Evolutionary conservation across 169 alveolate genomes (phyloP), one percentile per base, ranked within the genome.

Genomic region (Plasmodium inui): DNA sequence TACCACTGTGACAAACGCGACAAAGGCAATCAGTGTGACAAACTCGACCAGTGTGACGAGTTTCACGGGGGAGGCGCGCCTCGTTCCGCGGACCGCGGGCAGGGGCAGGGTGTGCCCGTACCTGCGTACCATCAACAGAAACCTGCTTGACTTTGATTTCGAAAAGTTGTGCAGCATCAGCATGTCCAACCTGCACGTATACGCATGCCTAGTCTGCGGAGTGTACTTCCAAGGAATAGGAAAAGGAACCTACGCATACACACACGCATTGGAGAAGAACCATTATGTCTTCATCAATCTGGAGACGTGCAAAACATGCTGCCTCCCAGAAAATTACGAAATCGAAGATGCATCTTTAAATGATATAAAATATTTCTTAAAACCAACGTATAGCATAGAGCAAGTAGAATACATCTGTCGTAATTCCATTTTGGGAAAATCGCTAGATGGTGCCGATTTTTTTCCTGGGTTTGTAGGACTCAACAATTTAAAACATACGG

Each of bases 151-250:
- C 96, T 99, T 99, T 89, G 99, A 99, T 93, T 98, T 98, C 92
- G 99, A 99, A 93, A 99, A 99, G 93, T 96, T 99, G 72, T 99
- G 99, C 96, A 98, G 99, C 30, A 97, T 99, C 67, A 98, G 99
- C 41, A 98, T 99, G 85, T 97, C 99, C 34, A 98, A 98, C 86
- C 96, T 98, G 57, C 99, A 99, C 96, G 99, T 98, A 82, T 99
- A 99, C 96, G 99, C 99, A 61, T 99, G 99, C 95, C 98, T 99
- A 86, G 98, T 98, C 46, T 99, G 99, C 95, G 99, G 99, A 2
- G 96, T 98, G 83, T 99, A 98, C 97, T 98, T 97, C 91, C 99
- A 98, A 93, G 99, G 99, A 7, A 95, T 98, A 78, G 99, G 99
- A 46, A 97, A 96, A 93, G 96, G 97, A 71, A 99, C 99, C 1